Conservation (phyloP, 2,329 filamentous ascomycete genomes). For the Exophiala lecanii-corni region DNA sequence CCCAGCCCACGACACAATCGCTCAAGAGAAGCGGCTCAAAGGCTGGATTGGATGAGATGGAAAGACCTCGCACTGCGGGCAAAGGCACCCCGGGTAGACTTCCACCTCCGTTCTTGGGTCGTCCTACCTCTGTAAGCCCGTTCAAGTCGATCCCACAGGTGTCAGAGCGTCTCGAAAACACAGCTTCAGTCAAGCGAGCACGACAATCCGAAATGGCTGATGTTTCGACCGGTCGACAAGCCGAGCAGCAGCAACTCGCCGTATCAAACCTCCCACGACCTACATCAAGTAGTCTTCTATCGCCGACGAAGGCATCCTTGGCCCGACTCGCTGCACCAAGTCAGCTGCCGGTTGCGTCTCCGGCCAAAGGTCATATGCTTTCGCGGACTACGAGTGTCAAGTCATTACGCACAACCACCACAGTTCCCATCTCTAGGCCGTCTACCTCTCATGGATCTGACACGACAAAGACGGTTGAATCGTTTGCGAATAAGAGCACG, state of each 20-base stretch:
- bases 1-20: constrained; percentile 37
- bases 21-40: constrained; percentile 55
- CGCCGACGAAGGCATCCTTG: constrained; percentile 72
- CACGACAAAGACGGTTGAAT: not conserved
- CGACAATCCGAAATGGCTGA: constrained; percentile 67
- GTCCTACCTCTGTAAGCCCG: constrained; percentile 26
- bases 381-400: constrained; percentile 50
- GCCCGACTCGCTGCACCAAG: constrained; percentile 52
- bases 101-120: constrained; percentile 30
- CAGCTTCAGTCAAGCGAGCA: constrained; percentile 61
- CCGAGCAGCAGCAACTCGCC: constrained; percentile 10
- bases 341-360: constrained; percentile 51
- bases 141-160: constrained; percentile 31
- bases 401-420: constrained; percentile 44
- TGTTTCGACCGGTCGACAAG: constrained; percentile 55
- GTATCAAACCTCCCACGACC: constrained; percentile 42
- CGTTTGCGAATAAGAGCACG: not conserved
- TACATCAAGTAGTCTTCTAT: constrained; percentile 58
- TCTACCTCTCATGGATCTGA: constrained; percentile 12
- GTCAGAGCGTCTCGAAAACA: constrained; percentile 27
- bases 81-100: constrained; percentile 37
- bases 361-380: constrained; percentile 42
- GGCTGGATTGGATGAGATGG: constrained; percentile 60
- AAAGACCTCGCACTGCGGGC: constrained; percentile 31
- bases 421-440: constrained; percentile 32